A percentile compares a stretch with the other conserved stretches of the same genome.
Conservation (phyloP, 2,329 filamentous ascomycete species). For the Drechslerella dactyloides region DNA sequence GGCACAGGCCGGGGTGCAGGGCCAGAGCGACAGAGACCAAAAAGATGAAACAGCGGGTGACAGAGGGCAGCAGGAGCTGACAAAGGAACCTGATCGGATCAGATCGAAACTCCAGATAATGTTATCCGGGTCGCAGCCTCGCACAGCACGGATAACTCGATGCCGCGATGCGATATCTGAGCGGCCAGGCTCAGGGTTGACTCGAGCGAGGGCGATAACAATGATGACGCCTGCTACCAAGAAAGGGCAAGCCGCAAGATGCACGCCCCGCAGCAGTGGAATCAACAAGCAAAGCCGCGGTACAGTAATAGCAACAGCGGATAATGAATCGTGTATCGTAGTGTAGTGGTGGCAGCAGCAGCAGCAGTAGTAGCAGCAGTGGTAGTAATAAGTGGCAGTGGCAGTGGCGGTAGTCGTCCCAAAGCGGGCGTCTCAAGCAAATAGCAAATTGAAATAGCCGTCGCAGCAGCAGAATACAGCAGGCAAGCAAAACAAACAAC, state of each 20-base stretch:
- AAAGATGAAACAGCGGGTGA: conserved; percentile 32
- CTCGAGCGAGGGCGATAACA: too few relatives aligned
- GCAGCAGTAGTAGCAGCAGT: neutral
- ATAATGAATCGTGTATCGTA: neutral
- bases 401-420: neutral
- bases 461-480: conserved; percentile 9
- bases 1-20: conserved; percentile 33
- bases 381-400: neutral
- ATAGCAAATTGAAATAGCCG: neutral
- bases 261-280: too few relatives aligned
- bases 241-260: too few relatives aligned
- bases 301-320: too few relatives aligned
- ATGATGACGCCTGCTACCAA: too few relatives aligned
- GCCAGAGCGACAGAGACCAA: neutral
- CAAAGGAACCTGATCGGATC: conserved; percentile 2
- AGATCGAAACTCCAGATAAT: conserved; percentile 34
- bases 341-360: neutral
- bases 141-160: conserved; percentile 22
- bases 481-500: conserved; percentile 16
- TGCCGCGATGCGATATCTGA: neutral
- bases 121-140: conserved; percentile 25
- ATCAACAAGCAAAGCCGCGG: too few relatives aligned
- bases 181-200: too few relatives aligned
- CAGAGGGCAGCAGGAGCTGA: conserved; percentile 42
- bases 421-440: neutral